These are phyloP conservation scores for Coemansia sp. DNA, from an alignment of 192 early-diverging fungal species.

Conservation along the genomic window DNA sequence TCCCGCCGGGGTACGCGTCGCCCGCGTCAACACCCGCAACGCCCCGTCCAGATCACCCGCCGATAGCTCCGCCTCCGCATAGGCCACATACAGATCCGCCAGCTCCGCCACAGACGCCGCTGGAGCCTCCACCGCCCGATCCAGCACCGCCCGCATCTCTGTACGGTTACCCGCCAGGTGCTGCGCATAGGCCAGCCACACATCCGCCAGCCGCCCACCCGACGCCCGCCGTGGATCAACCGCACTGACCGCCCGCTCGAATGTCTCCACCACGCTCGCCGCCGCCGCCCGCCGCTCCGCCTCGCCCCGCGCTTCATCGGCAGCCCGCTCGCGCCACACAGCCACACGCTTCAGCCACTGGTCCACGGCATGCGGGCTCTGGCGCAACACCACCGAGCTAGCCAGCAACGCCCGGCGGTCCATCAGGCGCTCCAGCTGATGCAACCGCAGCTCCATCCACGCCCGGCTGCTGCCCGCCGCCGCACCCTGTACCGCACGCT, in stretches of 20 bases:
- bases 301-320: not conserved
- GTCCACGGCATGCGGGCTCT: constrained; percentile 83
- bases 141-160: constrained; percentile 68
- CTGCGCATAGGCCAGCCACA: constrained; percentile 84
- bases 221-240: constrained; percentile 69
- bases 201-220: constrained; percentile 65
- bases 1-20: constrained; percentile 58
- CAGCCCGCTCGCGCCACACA: constrained; percentile 45
- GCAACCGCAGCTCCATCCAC: constrained; percentile 75
- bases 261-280: not conserved
- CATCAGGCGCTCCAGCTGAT: constrained; percentile 87
- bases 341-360: constrained; percentile 88
- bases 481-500: constrained; percentile 53
- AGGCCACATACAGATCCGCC: constrained; percentile 84
- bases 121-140: constrained; percentile 75
- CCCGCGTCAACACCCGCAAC: constrained; percentile 75
- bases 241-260: constrained; percentile 57
- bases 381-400: constrained; percentile 85
- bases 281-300: not conserved
- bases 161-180: constrained; percentile 50
- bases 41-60: constrained; percentile 64
- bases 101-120: constrained; percentile 77
- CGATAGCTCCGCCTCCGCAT: constrained; percentile 80
- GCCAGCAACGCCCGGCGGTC: constrained; percentile 87
- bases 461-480: constrained; percentile 27